A percentile compares a stretch with the other conserved stretches of the same genome.
phyloP scores from a whole-genome alignment of 2,329 filamentous ascomycete species.

The Aspergillus udagawae region DNA sequence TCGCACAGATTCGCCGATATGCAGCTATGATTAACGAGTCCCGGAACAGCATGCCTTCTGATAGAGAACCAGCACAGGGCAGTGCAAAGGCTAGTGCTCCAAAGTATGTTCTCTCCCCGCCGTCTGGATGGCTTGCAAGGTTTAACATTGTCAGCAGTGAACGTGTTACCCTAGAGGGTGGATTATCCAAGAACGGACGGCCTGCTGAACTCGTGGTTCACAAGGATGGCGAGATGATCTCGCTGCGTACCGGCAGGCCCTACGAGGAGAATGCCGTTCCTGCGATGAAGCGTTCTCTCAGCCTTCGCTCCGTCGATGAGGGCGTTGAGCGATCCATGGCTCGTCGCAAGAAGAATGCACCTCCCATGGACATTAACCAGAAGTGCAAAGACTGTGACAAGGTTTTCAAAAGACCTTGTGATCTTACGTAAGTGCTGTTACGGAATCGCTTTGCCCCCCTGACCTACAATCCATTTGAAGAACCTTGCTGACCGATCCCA shows the following conservation, averaged over 20 bases:
- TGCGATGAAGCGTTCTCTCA: conserved; percentile 51
- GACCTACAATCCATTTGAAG: not conserved
- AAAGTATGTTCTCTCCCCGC: conserved; percentile 14
- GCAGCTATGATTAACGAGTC: conserved; percentile 75
- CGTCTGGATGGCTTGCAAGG: conserved; percentile 46
- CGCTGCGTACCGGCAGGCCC: conserved; percentile 65
- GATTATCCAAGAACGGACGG: conserved; percentile 74
- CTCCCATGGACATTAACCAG: conserved; percentile 77
- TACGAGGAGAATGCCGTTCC: conserved; percentile 48
- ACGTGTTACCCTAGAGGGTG: conserved; percentile 75
- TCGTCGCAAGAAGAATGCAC: conserved; percentile 87
- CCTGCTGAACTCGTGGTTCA: conserved; percentile 80
- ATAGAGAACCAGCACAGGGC: conserved; percentile 27
- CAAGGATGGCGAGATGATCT: conserved; percentile 75
- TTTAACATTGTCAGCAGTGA: conserved; percentile 46
- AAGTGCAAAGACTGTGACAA: conserved; percentile 81
- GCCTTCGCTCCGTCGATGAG: conserved; percentile 62
- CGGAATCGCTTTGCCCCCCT: not conserved
- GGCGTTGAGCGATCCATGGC: conserved; percentile 92
- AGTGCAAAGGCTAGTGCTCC: conserved; percentile 52
- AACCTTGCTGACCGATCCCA: conserved; percentile 15
- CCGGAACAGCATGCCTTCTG: conserved; percentile 62
- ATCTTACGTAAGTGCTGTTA: conserved; percentile 61
- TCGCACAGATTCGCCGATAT: conserved; percentile 89
- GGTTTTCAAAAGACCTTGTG: conserved; percentile 94